Conservation (phyloP, 1,139 yeast species). For the Yamadazyma sp. region DNA sequence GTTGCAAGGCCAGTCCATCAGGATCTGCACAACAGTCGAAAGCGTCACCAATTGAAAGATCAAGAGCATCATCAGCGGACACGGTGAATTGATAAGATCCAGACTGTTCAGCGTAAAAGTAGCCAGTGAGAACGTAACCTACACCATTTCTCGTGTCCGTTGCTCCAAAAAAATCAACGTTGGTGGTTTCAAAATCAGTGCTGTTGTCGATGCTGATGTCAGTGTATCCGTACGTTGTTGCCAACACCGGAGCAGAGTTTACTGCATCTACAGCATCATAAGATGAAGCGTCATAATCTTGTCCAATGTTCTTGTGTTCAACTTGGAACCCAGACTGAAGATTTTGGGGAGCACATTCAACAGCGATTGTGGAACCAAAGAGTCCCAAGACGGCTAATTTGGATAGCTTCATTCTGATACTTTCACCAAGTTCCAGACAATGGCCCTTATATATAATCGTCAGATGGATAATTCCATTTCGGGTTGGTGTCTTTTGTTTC, state of each 20-base stretch:
- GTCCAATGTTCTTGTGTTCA: background rate
- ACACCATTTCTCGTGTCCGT: background rate
- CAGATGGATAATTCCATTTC: no score
- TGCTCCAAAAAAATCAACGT: background rate
- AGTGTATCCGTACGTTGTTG: background rate
- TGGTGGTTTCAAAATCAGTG: background rate
- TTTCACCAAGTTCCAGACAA: no score
- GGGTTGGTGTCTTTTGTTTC: no score
- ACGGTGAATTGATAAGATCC: background rate
- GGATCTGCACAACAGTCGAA: background rate
- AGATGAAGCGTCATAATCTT: background rate
- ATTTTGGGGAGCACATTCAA: background rate
- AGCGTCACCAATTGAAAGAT: background rate
- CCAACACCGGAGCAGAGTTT: background rate
- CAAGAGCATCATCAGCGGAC: background rate
- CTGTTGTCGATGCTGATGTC: background rate
- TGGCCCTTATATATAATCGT: no score
- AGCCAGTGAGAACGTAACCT: background rate
- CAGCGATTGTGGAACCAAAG: background rate
- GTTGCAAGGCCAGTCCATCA: background rate
- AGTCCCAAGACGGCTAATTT: background rate
- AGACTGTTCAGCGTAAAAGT: background rate
- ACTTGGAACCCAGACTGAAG: background rate
- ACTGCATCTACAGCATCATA: background rate
- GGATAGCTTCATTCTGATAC: background rate